Conservation (phyloP, 2,329 filamentous ascomycete species). For the Hypocrella siamensis region DNA sequence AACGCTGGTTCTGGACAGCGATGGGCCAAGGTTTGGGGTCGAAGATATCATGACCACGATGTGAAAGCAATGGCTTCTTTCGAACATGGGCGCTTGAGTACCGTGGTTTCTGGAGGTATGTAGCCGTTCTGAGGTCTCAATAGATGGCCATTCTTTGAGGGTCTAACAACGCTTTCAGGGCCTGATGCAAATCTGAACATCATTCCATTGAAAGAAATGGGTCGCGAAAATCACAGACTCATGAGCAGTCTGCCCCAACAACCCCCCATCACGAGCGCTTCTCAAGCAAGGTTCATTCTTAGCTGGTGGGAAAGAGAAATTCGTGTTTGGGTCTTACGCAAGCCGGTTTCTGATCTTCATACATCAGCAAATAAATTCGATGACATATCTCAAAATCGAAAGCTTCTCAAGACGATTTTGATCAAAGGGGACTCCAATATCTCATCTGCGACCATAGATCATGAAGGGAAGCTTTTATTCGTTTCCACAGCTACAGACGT, state of each 20-base stretch:
- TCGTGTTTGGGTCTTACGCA: constrained; percentile 56
- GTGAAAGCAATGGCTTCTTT: constrained; percentile 90
- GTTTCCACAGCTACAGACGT: constrained; percentile 59
- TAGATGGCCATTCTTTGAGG: not conserved
- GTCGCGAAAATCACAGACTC: constrained; percentile 70
- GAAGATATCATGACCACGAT: constrained; percentile 81
- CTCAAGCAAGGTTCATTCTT: constrained; percentile 58
- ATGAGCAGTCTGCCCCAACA: constrained; percentile 75
- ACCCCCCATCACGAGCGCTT: constrained; percentile 56
- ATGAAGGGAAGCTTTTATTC: constrained; percentile 57
- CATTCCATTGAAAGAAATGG: constrained; percentile 54
- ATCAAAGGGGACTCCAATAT: constrained; percentile 68
- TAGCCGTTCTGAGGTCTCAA: constrained; percentile 2
- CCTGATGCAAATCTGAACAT: constrained; percentile 76
- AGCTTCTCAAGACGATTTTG: constrained; percentile 53
- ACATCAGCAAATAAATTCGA: constrained; percentile 21
- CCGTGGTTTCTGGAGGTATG: constrained; percentile 81
- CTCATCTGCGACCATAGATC: constrained; percentile 55
- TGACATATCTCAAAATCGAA: constrained; percentile 37
- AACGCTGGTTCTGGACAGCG: constrained; percentile 41
- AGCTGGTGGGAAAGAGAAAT: constrained; percentile 90
- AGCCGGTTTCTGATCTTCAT: constrained; percentile 29
- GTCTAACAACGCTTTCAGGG: constrained; percentile 29
- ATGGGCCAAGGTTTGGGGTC: constrained; percentile 78
- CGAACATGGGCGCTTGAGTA: constrained; percentile 67